phyloP scores from a whole-genome alignment of 441 rosid species.

The Croton laevigatus region DNA sequence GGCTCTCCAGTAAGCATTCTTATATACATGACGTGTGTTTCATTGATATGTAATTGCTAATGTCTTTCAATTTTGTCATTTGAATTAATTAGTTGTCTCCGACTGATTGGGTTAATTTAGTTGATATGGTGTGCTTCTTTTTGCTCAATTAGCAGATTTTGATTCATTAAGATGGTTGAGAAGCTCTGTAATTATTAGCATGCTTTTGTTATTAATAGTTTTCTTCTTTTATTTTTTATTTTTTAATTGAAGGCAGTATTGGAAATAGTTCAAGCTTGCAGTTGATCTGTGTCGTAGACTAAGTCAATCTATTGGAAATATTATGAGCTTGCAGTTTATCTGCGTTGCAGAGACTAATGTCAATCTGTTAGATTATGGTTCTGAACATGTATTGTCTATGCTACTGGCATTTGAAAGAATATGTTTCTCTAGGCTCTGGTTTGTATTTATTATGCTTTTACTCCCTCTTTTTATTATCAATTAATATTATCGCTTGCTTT shows the following conservation, averaged over 20 bases:
- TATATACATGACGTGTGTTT: neutral
- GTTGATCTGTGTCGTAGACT: neutral
- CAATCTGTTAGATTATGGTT: conserved; percentile 6
- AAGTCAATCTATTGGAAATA: neutral
- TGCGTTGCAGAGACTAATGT: neutral
- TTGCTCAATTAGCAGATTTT: conserved; percentile 5
- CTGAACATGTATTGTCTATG: conserved; percentile 4
- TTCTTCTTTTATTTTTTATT: neutral
- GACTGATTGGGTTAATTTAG: no score
- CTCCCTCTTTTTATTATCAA: neutral
- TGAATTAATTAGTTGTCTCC: neutral
- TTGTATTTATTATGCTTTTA: neutral
- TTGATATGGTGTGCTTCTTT: neutral
- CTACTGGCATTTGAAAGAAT: neutral
- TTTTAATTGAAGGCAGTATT: neutral
- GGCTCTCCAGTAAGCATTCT: conserved; percentile 54
- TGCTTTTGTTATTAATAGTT: neutral
- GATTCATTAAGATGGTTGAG: neutral
- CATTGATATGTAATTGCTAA: no score
- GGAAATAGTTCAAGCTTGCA: neutral
- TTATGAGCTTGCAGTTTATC: neutral
- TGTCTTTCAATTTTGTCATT: no score
- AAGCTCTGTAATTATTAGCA: neutral
- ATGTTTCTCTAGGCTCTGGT: neutral
- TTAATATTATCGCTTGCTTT: neutral